Evolutionary conservation across 2,329 filamentous ascomycete species (phyloP), one percentile per base, ranked within the genome.

Genomic region (Nemania serpens): DNA sequence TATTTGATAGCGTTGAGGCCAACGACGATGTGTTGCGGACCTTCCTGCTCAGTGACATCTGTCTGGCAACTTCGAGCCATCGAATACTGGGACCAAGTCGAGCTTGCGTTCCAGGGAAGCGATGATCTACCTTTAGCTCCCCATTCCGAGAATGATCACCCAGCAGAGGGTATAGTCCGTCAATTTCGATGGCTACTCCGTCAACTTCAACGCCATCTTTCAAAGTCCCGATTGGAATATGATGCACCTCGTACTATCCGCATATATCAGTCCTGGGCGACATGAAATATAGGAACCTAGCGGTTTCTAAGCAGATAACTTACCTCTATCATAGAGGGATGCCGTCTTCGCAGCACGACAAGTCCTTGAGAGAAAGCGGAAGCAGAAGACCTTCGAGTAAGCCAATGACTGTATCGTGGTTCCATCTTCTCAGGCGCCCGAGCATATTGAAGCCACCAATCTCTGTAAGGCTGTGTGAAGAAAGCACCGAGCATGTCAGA

Each of bases 401-500:
- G 62, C 73, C 72, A 75, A 58, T 74, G 73, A 45, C 56, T 71
- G 17, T 41, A 11, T 29, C 62, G 46, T 2, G 64, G 57, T 15
- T 11, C 20, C 33, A 62, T 60, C 1, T 4, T 5, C 5, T 55
- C 46, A 0, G 72, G 67, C 10, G 65, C 25, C 20, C 47, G 13
- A 39, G 52, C 52, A 57, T 71, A 72, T 2, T 55, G 55, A n/a
- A 74, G 57, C 73, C 73, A 75, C 72, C 72, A 75, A 58, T 74
- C 70, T 9, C 66, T 63, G 53, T 75, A 74, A 1, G 61, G 59
- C 4, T 55, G 64, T 2, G 65, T 62, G 48, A 75, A 74, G 62
- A 74, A 75, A n/a, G 68, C 72, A 17, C 65, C 62, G 9, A 72
- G 66, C 66, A 71, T 69, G 3, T 67, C 63, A 11, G 47, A 41